Percentiles rank a stretch among this genome's conserved stretches.
These are phyloP conservation scores for Xylariaceae sp. DNA, from an alignment of 2,329 filamentous ascomycete species.

Conservation along the genomic window DNA sequence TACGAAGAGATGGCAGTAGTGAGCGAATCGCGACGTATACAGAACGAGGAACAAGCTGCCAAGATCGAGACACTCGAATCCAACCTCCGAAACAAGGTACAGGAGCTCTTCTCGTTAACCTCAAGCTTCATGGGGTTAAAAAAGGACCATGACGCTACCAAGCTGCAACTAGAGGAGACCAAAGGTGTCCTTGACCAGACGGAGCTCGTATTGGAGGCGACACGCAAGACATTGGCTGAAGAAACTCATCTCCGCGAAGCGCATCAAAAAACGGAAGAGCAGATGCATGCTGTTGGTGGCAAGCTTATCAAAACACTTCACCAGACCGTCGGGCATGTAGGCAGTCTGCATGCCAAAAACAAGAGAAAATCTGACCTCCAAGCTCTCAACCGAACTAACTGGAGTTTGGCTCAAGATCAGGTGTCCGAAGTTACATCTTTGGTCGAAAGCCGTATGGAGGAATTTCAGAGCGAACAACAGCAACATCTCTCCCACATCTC, in stretches of 20 bases:
- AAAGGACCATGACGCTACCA: slow-evolving; percentile 84
- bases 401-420: slow-evolving; percentile 76
- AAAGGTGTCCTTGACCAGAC: slow-evolving; percentile 85
- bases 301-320: slow-evolving; percentile 79
- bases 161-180: slow-evolving; percentile 74
- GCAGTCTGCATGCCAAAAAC: slow-evolving; percentile 84
- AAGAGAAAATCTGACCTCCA: slow-evolving; percentile 85
- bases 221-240: slow-evolving; percentile 76
- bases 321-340: slow-evolving; percentile 79
- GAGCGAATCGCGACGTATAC: slow-evolving; percentile 88
- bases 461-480: slow-evolving; percentile 75
- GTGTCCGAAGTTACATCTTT: slow-evolving; percentile 77
- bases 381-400: slow-evolving; percentile 75
- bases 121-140: slow-evolving; percentile 87
- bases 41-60: slow-evolving; percentile 89
- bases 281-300: slow-evolving; percentile 74
- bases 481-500: slow-evolving; percentile 72
- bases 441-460: slow-evolving; percentile 76
- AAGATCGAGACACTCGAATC: slow-evolving; percentile 91
- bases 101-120: slow-evolving; percentile 86
- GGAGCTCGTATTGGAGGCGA: slow-evolving; percentile 80
- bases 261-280: slow-evolving; percentile 82
- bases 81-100: slow-evolving; percentile 89
- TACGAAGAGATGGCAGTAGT: slow-evolving; percentile 92
- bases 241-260: slow-evolving; percentile 82